These are phyloP conservation scores for Lophiotrema nucula DNA, from an alignment of 495 filamentous ascomycete genomes.

Conservation along the genomic window DNA sequence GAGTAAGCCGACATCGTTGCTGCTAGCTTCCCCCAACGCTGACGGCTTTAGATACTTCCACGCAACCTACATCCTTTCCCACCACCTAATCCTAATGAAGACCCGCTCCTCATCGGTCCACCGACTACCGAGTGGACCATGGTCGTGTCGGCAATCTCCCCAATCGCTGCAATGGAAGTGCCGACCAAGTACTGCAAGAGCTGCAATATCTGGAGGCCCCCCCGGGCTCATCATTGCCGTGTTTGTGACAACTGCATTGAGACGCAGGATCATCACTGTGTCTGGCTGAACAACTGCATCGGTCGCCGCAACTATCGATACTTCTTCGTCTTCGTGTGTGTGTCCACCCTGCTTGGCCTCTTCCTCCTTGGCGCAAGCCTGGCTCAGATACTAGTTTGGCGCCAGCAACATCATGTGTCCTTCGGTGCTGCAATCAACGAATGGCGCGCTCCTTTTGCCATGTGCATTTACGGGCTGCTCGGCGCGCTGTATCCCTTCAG, in stretches of 20 bases:
- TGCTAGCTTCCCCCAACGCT: background rate
- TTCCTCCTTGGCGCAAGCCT: constrained; percentile 74
- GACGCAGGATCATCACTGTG: constrained; percentile 97
- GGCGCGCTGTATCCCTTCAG: constrained; percentile 78
- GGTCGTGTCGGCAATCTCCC: constrained; percentile 72
- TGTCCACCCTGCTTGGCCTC: constrained; percentile 69
- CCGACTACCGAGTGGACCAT: constrained; percentile 88
- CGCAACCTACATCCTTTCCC: constrained; percentile 75
- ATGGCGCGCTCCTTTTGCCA: constrained; percentile 79
- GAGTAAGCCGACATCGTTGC: constrained; percentile 58
- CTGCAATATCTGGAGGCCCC: constrained; percentile 94
- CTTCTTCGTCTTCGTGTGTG: constrained; percentile 85
- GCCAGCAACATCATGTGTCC: constrained; percentile 54
- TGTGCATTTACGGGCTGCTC: constrained; percentile 80
- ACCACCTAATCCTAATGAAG: constrained; percentile 59
- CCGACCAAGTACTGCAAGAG: constrained; percentile 97
- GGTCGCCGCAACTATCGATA: constrained; percentile 97
- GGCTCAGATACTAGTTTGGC: constrained; percentile 76
- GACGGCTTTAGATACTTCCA: constrained; percentile 64
- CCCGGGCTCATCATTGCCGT: constrained; percentile 92
- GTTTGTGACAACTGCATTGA: constrained; percentile 96
- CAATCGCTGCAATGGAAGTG: constrained; percentile 86
- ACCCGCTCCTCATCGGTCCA: constrained; percentile 76
- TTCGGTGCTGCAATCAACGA: constrained; percentile 64
- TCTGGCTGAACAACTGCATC: constrained; percentile 99